These are phyloP conservation scores for Ganoderma lingzhi DNA, from an alignment of 1,284 basidiomycete genomes.

Conservation along the genomic window DNA sequence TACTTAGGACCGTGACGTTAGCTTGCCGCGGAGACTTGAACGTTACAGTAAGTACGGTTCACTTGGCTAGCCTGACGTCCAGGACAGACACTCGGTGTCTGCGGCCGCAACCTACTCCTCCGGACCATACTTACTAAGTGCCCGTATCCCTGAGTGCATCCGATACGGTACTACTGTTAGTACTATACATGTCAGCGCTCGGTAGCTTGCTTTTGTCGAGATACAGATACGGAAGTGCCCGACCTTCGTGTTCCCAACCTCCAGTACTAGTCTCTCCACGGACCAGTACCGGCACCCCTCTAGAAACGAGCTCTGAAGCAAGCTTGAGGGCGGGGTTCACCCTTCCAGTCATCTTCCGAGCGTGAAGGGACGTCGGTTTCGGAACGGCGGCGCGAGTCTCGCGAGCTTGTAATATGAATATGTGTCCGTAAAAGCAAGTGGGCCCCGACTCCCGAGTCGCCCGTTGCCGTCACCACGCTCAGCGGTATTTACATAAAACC, in stretches of 20 bases:
- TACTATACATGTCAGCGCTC: not conserved
- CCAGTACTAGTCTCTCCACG: not conserved
- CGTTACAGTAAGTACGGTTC: not conserved
- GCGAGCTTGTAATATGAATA: not conserved
- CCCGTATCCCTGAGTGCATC: not conserved
- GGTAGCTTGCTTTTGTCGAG: conserved; percentile 2
- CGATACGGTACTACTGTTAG: not conserved
- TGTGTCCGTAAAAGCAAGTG: too few species aligned
- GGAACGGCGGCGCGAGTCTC: not conserved
- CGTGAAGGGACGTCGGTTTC: conserved; percentile 1
- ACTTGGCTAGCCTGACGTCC: not conserved
- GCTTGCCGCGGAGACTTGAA: not conserved
- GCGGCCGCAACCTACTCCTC: not conserved
- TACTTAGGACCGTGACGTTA: not conserved
- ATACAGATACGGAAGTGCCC: conserved; percentile 1
- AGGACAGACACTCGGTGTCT: conserved; percentile 1
- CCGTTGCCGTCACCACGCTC: not conserved
- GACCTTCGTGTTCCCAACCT: conserved; percentile 2
- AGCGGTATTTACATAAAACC: not conserved
- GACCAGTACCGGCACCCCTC: not conserved
- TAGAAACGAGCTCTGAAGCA: not conserved
- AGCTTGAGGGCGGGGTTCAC: not conserved
- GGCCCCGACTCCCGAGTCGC: not conserved
- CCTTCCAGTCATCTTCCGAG: not conserved
- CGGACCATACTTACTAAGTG: too few species aligned